A percentile compares a stretch with the other conserved stretches of the same genome.
Conservation (phyloP, 495 filamentous ascomycete genomes). For the Eremomyces bilateralis region DNA sequence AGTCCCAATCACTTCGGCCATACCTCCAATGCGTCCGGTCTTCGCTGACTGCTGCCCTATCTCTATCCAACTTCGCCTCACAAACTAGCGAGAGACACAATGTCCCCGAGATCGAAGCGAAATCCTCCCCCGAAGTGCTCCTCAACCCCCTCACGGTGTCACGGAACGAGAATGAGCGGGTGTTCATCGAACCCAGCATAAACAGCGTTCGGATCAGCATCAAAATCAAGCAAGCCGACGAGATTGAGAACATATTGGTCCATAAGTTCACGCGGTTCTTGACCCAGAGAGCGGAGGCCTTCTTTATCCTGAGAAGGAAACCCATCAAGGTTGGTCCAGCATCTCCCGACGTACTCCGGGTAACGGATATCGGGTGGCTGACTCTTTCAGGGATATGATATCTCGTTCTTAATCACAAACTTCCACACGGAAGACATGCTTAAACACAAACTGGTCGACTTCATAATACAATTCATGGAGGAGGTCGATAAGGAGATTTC, state of each 20-base stretch:
- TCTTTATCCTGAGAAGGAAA: slow-evolving; percentile 90
- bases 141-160: slow-evolving; percentile 74
- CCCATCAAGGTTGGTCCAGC: slow-evolving; percentile 54
- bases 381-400: slow-evolving; percentile 67
- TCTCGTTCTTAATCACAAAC: slow-evolving; percentile 96
- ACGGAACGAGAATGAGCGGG: slow-evolving; percentile 86
- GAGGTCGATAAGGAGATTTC: slow-evolving; percentile 99
- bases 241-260: slow-evolving; percentile 91
- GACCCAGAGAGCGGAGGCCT: slow-evolving; percentile 88
- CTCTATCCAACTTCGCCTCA: slow-evolving; percentile 91
- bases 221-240: slow-evolving; percentile 97
- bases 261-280: slow-evolving; percentile 96
- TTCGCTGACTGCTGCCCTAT: slow-evolving; percentile 80
- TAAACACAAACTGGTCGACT: slow-evolving; percentile 96
- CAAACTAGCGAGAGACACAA: slow-evolving; percentile 93
- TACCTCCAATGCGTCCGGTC: slow-evolving; percentile 94
- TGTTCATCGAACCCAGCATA: slow-evolving; percentile 82
- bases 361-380: background rate
- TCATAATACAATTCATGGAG: slow-evolving; percentile 98
- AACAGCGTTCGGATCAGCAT: slow-evolving; percentile 93
- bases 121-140: slow-evolving; percentile 79
- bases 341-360: slow-evolving; percentile 3
- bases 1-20: slow-evolving; percentile 96
- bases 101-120: slow-evolving; percentile 90
- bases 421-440: slow-evolving; percentile 95